These are phyloP conservation scores for Kondoa malvinella DNA, from an alignment of 768 basidiomycete species.

Conservation along the genomic window DNA sequence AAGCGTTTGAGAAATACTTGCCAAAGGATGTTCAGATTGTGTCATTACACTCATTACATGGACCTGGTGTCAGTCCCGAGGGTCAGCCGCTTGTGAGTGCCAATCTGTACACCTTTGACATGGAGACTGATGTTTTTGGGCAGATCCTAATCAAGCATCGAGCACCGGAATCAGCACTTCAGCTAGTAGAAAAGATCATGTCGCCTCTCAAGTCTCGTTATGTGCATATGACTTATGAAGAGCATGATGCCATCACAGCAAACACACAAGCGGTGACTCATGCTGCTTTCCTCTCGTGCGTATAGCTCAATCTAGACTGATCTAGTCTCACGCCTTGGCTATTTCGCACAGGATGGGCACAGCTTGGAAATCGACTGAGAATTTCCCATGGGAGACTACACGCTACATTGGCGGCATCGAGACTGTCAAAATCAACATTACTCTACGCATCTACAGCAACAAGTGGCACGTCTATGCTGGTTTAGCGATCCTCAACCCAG, in stretches of 20 bases:
- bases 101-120: neutral
- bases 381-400: conserved; percentile 85
- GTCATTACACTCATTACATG: conserved; percentile 86
- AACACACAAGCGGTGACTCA: conserved; percentile 98
- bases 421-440: conserved; percentile 92
- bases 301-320: neutral
- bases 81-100: conserved; percentile 71
- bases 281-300: conserved; percentile 83
- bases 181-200: conserved; percentile 65
- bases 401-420: conserved; percentile 94
- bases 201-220: conserved; percentile 62
- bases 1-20: conserved; percentile 72
- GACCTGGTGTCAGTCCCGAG: conserved; percentile 66
- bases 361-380: conserved; percentile 60
- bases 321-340: neutral
- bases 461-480: conserved; percentile 99
- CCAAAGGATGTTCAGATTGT: conserved; percentile 75
- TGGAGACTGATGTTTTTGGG: neutral
- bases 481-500: conserved; percentile 90
- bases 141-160: conserved; percentile 82
- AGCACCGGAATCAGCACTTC: conserved; percentile 52
- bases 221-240: conserved; percentile 86
- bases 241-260: conserved; percentile 88
- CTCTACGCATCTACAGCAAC: conserved; percentile 86
- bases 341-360: conserved; percentile 68